Evolutionary conservation across 164 flowering plant genomes (phyloP), one percentile per base, ranked within the genome.

Genomic region (Paratinospora sagittata): DNA sequence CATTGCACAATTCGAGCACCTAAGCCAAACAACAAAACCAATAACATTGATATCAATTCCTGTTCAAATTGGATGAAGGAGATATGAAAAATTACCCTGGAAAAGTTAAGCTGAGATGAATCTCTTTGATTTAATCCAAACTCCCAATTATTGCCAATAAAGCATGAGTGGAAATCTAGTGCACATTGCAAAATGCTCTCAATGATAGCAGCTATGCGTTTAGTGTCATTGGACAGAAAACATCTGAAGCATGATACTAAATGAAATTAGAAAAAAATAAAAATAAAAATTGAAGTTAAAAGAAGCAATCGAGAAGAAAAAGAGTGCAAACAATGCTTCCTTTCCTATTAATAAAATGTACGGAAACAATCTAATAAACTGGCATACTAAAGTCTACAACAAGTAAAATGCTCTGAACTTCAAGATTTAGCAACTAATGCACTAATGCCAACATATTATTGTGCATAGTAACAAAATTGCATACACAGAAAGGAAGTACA

Each of bases 161-260:
- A 78, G 73, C 89, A 89, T 68, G 87, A 84, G 33, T 86, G 83
- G 73, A 90, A 89, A 74, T 92, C 97, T 65, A 95, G 69, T 26
- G 99, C 96, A 83, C 96, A 90, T 76, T 92, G 94, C 82, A 95
- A 77, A 67, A 92, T 88, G 72, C 72, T 83, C 69, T 88, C 80
- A 43, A 90, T 86, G 67, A 85, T 84, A 64, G 68, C 72, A 47
- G 88, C 85, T 57, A 86, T 73, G 60, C 77, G 33, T 65, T 36
- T 78, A 33, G 85, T 82, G 78, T 86, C 94, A 69, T 81, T 79
- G 64, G 96, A 86, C 63, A 88, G 84, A 81, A 95, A 95, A 74
- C 97, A 95, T 86, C 98, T 94, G 85, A 27, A 71, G 67, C 21
- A 27, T 67, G 23, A 70, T 14, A 65, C 14, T 60, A 4, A 19